Evolutionary conservation across 2,329 filamentous ascomycete genomes (phyloP).

Genomic region (Fusarium beomiforme): DNA sequence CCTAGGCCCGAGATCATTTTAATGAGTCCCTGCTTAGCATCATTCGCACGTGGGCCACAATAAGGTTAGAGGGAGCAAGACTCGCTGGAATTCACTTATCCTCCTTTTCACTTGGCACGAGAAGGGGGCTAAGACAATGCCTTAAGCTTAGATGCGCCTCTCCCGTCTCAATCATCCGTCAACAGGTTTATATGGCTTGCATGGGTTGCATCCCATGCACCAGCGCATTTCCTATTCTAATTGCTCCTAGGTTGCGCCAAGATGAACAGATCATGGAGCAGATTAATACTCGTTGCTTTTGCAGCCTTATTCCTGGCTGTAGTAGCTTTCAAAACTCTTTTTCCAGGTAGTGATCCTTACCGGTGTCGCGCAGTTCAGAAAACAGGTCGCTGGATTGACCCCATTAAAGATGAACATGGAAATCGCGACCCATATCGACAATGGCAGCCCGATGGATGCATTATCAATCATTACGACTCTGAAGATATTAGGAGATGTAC

Average conservation of each 20-base stretch:
- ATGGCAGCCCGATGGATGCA: slow-evolving; percentile 70
- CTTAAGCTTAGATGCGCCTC: not conserved
- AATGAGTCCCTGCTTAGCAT: not conserved
- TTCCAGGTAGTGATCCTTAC: slow-evolving; percentile 55
- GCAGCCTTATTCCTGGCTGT: not conserved
- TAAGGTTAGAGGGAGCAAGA: not conserved
- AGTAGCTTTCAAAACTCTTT: not conserved
- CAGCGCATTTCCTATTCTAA: no score
- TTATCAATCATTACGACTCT: slow-evolving; percentile 63
- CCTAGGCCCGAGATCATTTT: not conserved
- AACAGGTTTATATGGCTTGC: not conserved
- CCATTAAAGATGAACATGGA: slow-evolving; percentile 38
- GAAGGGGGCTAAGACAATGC: not conserved
- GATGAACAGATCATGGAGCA: not conserved
- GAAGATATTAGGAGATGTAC: slow-evolving; percentile 63
- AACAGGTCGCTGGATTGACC: slow-evolving; percentile 60
- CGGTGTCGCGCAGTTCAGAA: slow-evolving; percentile 62
- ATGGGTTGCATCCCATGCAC: no score
- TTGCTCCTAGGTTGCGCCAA: not conserved
- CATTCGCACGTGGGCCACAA: not conserved
- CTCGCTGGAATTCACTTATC: not conserved
- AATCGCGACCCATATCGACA: slow-evolving; percentile 48
- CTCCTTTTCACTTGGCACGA: not conserved
- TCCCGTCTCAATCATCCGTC: not conserved
- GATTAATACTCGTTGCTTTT: not conserved